Evolutionary conservation across 768 basidiomycete species (phyloP), one percentile per base, ranked within the genome.

Genomic region (Boletus reticuloceps): DNA sequence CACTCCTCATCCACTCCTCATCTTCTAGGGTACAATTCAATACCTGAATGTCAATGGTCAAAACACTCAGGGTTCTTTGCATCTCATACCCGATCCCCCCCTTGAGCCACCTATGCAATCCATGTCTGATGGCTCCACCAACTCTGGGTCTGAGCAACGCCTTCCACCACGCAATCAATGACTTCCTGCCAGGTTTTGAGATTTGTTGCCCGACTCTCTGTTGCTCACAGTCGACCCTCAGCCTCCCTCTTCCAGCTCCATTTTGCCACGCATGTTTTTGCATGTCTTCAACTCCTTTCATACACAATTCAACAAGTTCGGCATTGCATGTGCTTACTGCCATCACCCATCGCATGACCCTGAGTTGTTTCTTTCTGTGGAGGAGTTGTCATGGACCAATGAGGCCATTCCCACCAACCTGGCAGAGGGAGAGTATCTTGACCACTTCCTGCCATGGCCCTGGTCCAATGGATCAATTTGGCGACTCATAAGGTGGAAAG

Each of bases 311-410:
- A 48, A 48, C 25, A 38, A 29, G 11, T 56, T 52, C 9, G 11
- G 47, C 27, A 38, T 56, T 7, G 27, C 51, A 8, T 16, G 17
- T 19, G 39, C 19, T 1, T 52, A 56, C 41, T 27, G 8, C 2
- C 55, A 48, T 48, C 41, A 34, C 9, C 55, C 51, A 4, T 48
- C 47, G 3, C 46, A 56, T 6, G 36, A 56, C 13, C 55, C 50
- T 0, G 36, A 48, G 5, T 31, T 44, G 5, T 47, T 47, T 10
- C 16, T 56, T n/a, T 43, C 50, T 11, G 6, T 17, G 1, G 22
- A 44, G 2, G 41, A 56, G 8, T 10, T 48, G 13, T 41, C 39
- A 22, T 34, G 13, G 20, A 5, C 32, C 20, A 19, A 12, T 12
- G 19, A 32, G 22, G 22, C 22, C 22, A 4, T 25, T 25, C 22